Conservation (phyloP, 208 protist species). For the Trichomonas vaginalis region DNA sequence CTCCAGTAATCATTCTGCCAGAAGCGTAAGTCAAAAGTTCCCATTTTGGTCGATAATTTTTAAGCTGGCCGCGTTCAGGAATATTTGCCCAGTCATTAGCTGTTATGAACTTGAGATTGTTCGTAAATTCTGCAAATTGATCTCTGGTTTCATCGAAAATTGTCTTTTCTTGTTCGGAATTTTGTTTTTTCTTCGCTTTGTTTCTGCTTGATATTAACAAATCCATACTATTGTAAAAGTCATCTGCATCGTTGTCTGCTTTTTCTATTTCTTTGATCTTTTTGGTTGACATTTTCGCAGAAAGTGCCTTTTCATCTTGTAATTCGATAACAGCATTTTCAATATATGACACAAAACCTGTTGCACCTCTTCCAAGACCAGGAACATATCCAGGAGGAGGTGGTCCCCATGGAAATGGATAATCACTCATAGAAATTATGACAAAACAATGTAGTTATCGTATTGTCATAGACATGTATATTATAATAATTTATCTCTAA, state of each 20-base stretch:
- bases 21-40: not conserved
- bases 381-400: not conserved
- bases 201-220: not conserved
- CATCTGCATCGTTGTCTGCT: not conserved
- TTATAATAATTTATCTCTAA: too few relatives aligned
- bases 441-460: too few relatives aligned
- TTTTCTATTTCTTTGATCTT: not conserved
- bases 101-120: not conserved
- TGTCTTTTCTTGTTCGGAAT: not conserved
- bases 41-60: conserved; percentile 5
- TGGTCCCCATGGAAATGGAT: conserved; percentile 15
- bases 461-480: too few relatives aligned
- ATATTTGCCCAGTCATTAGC: not conserved
- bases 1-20: not conserved
- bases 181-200: not conserved
- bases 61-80: not conserved
- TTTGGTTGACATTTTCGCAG: not conserved
- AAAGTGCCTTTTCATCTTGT: not conserved
- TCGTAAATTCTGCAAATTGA: not conserved
- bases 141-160: not conserved
- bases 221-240: not conserved
- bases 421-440: too few relatives aligned
- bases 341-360: not conserved
- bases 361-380: not conserved
- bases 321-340: not conserved